phyloP scores from a whole-genome alignment of 2,329 filamentous ascomycete genomes.

The Beauveria sp. region DNA sequence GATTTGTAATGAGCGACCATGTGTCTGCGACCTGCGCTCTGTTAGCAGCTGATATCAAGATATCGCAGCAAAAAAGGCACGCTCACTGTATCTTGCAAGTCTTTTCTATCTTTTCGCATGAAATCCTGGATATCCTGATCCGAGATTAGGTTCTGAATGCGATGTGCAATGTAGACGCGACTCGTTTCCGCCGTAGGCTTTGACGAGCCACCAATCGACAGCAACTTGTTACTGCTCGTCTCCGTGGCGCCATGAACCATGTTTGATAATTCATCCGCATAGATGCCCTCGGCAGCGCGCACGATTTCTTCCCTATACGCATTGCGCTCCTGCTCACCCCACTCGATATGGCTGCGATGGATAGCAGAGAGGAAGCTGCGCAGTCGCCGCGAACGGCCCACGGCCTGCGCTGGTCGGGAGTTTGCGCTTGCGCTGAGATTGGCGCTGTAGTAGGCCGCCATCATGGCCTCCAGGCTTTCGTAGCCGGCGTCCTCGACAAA shows the following conservation, averaged over 20 bases:
- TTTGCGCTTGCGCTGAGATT: background rate
- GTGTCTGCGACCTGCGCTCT: background rate
- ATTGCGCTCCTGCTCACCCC: slow-evolving; percentile 9
- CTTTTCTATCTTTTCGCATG: slow-evolving; percentile 4
- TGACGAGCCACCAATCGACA: background rate
- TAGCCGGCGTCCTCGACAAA: slow-evolving; percentile 8
- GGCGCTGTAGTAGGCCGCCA: slow-evolving; percentile 3
- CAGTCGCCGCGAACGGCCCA: background rate
- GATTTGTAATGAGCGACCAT: slow-evolving; percentile 5
- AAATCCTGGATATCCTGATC: slow-evolving; percentile 6
- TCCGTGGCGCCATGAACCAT: background rate
- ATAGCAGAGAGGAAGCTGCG: slow-evolving; percentile 5
- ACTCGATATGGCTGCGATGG: slow-evolving; percentile 4
- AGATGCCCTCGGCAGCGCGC: slow-evolving; percentile 8
- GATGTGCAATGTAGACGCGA: slow-evolving; percentile 5
- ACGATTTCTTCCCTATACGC: slow-evolving; percentile 12
- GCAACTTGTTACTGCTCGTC: background rate
- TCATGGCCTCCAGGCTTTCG: slow-evolving; percentile 4
- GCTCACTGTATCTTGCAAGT: slow-evolving; percentile 6
- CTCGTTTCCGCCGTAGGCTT: slow-evolving; percentile 4
- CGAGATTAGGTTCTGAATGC: background rate
- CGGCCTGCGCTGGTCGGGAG: background rate
- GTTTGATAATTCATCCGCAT: slow-evolving; percentile 1
- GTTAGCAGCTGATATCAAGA: background rate
- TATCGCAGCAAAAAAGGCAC: background rate